Evolutionary conservation across 2,329 filamentous ascomycete genomes (phyloP).

Genomic region (Aulographum hederae): DNA sequence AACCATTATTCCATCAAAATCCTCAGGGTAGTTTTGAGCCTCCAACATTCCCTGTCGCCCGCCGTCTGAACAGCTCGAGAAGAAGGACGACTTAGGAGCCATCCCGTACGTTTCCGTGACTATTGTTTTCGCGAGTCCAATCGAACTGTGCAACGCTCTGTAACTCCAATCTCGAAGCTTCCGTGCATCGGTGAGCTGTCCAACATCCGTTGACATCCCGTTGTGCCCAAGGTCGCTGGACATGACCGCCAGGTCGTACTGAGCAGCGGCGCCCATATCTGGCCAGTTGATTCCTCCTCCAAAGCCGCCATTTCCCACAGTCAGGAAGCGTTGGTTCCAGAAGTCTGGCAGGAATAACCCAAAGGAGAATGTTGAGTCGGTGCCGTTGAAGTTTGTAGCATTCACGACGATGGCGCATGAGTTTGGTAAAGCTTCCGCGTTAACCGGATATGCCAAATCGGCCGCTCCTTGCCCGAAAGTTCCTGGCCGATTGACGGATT

Average conservation of each 20-base stretch:
- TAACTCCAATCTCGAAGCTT: slow-evolving; percentile 15
- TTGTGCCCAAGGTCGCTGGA: slow-evolving; percentile 17
- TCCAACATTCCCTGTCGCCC: slow-evolving; percentile 29
- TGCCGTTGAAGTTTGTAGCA: too few species aligned
- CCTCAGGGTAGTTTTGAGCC: slow-evolving; percentile 24
- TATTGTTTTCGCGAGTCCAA: slow-evolving; percentile 13
- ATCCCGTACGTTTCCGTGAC: slow-evolving; percentile 19
- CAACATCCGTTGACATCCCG: slow-evolving; percentile 13
- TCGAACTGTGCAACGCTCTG: slow-evolving; percentile 7
- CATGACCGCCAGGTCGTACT: slow-evolving; percentile 14
- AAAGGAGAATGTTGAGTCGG: too few species aligned
- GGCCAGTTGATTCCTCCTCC: slow-evolving; percentile 15
- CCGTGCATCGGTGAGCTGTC: slow-evolving; percentile 12
- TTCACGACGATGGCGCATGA: too few species aligned
- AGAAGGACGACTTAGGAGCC: slow-evolving; percentile 24
- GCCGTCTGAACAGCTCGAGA: slow-evolving; percentile 29
- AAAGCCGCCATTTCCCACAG: slow-evolving; percentile 16
- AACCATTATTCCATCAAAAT: slow-evolving; percentile 30
- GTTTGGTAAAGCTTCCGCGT: too few species aligned
- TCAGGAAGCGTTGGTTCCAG: slow-evolving; percentile 11
- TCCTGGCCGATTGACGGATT: too few species aligned
- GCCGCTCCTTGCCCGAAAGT: too few species aligned
- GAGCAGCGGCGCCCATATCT: slow-evolving; percentile 14
- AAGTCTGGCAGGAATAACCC: neutral
- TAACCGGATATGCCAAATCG: too few species aligned